Evolutionary conservation across 306 rosid genomes (phyloP), one percentile per base, ranked within the genome.

Genomic region (Oemleria cerasiformis): DNA sequence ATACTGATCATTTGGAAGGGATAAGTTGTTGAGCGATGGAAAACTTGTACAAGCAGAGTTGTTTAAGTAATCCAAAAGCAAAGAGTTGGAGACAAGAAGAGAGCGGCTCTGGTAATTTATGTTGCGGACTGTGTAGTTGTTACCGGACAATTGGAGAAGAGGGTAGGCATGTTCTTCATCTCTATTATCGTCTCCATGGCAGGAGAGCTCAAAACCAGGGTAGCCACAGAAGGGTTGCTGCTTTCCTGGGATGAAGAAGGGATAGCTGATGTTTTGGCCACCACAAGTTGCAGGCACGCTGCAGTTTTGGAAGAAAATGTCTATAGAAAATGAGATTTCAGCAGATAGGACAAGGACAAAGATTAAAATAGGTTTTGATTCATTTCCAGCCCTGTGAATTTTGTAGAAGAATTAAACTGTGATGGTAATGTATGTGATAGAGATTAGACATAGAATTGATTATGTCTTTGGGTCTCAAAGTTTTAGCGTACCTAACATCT

Each of bases 171-270:
- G 39, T 0, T 68, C 30, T 1, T 3, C 39, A 25, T 30, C 14
- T 0, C 2, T 38, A 36, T 66, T 17, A 0, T 3, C 30, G 21
- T 39, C 17, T 2, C 1, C 45, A 36, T 30, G 17, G 72, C 97
- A 90, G 20, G 75, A 30, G 62, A 90, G 17, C 0, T 14, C 48
- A 20, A 90, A 90, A 65, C 92, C 86, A 2, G 88, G 90, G 71
- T 48, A 84, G 0, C 97, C 97, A 19, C 94, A 84, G 17, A 45
- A 83, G 16, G 75, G 0, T 21, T 58, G 0, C 64, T 86, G 87
- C 25, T 0, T 8, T 15, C 72, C 76, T 10, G 14, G 0, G 12
- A 84, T 81, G 79, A 65, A 81, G 48, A 88, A 90, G 0, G 94
- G 94, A 77, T 76, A 90, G 17, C 23, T 78, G 40, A 90, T 86